Conservation (phyloP, 2,329 filamentous ascomycete species). For the Stachybotrys chlorohalonatus region DNA sequence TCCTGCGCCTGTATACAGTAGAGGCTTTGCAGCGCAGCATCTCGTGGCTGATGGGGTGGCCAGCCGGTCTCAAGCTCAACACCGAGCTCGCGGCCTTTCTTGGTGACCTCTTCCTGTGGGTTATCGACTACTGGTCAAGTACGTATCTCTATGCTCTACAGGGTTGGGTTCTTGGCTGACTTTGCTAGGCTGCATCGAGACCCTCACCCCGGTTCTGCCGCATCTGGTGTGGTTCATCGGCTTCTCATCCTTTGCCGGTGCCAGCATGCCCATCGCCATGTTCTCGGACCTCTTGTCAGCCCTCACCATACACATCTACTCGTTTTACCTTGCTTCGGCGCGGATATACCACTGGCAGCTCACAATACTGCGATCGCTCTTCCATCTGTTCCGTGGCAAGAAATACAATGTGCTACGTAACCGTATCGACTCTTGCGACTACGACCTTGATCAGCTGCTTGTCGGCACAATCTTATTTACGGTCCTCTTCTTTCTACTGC, state of each 20-base stretch:
- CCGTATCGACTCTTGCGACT: slow-evolving; percentile 97
- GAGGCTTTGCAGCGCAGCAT: slow-evolving; percentile 83
- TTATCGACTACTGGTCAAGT: slow-evolving; percentile 97
- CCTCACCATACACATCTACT: slow-evolving; percentile 92
- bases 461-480: slow-evolving; percentile 96
- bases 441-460: slow-evolving; percentile 92
- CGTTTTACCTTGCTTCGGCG: slow-evolving; percentile 93
- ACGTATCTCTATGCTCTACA: slow-evolving; percentile 19
- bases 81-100: slow-evolving; percentile 88
- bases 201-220: slow-evolving; percentile 72
- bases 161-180: slow-evolving; percentile 10
- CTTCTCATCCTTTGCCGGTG: slow-evolving; percentile 88
- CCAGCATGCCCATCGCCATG: slow-evolving; percentile 92
- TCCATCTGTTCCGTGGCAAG: slow-evolving; percentile 95
- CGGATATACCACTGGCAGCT: slow-evolving; percentile 99
- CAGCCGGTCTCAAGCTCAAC: slow-evolving; percentile 90
- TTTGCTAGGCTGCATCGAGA: slow-evolving; percentile 59
- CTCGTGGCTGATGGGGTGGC: slow-evolving; percentile 91
- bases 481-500: slow-evolving; percentile 85
- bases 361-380: slow-evolving; percentile 92
- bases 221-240: slow-evolving; percentile 87
- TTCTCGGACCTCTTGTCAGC: slow-evolving; percentile 90
- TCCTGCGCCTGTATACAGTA: slow-evolving; percentile 77
- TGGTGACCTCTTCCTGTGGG: slow-evolving; percentile 93
- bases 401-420: slow-evolving; percentile 96